These are phyloP conservation scores for Microascus cirrosus DNA, from an alignment of 2,329 filamentous ascomycete genomes.

Conservation along the genomic window DNA sequence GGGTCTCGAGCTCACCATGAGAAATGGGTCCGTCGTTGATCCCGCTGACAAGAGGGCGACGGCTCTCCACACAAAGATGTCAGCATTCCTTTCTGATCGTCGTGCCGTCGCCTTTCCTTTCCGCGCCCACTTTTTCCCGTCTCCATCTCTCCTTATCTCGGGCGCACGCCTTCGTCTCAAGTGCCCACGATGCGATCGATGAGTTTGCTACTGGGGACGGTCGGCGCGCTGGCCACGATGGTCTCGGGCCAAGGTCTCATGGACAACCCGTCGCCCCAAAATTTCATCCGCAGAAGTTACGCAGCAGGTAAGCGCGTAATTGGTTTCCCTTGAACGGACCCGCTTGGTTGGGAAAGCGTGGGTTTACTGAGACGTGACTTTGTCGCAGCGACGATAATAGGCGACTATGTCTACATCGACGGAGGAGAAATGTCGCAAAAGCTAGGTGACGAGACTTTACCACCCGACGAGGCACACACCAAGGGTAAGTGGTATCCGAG, in stretches of 20 bases:
- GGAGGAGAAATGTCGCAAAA: neutral
- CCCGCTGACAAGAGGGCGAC: no score
- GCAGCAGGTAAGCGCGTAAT: neutral
- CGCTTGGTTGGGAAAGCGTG: neutral
- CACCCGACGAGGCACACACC: neutral
- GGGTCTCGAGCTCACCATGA: no score
- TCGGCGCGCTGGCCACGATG: neutral
- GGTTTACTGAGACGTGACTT: neutral
- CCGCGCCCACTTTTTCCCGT: neutral
- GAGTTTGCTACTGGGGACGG: neutral
- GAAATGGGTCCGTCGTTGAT: no score
- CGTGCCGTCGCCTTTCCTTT: no score
- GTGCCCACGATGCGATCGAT: neutral
- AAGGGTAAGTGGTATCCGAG: neutral
- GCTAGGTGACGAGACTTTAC: neutral
- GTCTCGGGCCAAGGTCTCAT: neutral
- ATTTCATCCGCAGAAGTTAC: neutral
- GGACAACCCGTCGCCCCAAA: neutral
- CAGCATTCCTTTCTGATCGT: no score
- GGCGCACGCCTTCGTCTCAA: no score
- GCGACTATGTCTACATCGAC: neutral
- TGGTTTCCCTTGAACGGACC: neutral
- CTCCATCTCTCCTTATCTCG: neutral
- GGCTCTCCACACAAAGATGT: no score
- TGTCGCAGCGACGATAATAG: neutral